Evolutionary conservation across 805 yeast species (phyloP), one percentile per base, ranked within the genome.

Genomic region (Scheffersomyces spartinae): DNA sequence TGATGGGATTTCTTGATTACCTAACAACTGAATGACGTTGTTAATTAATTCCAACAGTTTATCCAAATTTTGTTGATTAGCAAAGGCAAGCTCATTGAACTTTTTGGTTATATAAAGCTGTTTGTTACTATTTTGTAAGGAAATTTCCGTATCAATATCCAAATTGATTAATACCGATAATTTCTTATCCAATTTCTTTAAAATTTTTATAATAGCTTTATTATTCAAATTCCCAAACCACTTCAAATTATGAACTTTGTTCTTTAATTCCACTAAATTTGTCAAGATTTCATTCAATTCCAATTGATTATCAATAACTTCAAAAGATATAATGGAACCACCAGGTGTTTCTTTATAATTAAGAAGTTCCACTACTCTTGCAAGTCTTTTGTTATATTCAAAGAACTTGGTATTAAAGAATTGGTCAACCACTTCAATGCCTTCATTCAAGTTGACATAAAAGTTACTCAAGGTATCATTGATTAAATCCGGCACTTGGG

Each of bases 141-240:
- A 35, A 25, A 42, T 24, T 16, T 21, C 18, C 7, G 29, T 34
- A 13, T 34, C 17, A 9, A 26, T 26, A 12, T 14, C 42, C 26
- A 43, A 31, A 9, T 34, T 34, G 11, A 40, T 34, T 24, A 54
- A 37, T 23, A 35, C 43, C 6, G 34, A 31, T 39, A 60, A 43
- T 47, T 84, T 84, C 57, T 88, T 88, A 50, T 88, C 96, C 39
- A 86, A 62, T 43, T 86, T 86, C 55, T 86, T 86, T 43, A 88
- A 60, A 35, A 88, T 88, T 55, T 86, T 86, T 27, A 74, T 68
- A 39, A 85, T 81, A 0, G 95, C 97, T 33, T 93, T 73, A 44
- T 79, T 82, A 58, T 86, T 86, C 40, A 86, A 69, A 44, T 88
- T 96, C 13, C 93, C 93, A 48, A 71, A 86, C 95, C 96, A 88